Conservation (phyloP, 2,329 filamentous ascomycete genomes). For the Neofusicoccum cordaticola region DNA sequence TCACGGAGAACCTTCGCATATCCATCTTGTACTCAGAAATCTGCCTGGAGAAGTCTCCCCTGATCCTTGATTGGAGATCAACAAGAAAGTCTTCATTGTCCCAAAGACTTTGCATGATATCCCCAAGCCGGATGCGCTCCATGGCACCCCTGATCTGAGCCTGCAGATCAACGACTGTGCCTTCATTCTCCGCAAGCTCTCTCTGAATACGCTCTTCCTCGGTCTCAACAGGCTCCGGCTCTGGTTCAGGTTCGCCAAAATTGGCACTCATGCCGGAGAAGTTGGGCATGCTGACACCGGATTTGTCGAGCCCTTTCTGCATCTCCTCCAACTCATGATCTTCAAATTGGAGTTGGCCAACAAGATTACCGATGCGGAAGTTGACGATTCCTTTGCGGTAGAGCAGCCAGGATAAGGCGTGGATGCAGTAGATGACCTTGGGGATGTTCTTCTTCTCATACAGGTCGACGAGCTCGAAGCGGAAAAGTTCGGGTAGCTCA, state of each 20-base stretch:
- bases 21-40: conserved; percentile 76
- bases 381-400: conserved; percentile 92
- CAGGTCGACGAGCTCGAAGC: conserved; percentile 93
- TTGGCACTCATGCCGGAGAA: conserved; percentile 97
- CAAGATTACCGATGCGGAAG: conserved; percentile 93
- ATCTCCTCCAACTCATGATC: conserved; percentile 96
- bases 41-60: conserved; percentile 84
- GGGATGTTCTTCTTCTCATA: conserved; percentile 99
- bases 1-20: conserved; percentile 77
- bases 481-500: conserved; percentile 89
- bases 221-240: conserved; percentile 70
- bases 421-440: conserved; percentile 98
- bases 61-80: conserved; percentile 80
- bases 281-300: conserved; percentile 93
- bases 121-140: conserved; percentile 70
- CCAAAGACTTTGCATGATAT: conserved; percentile 87
- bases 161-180: conserved; percentile 73
- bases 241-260: conserved; percentile 79
- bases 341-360: conserved; percentile 95
- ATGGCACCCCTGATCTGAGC: conserved; percentile 81
- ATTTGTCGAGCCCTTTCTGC: conserved; percentile 94
- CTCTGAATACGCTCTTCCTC: conserved; percentile 85
- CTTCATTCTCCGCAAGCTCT: conserved; percentile 75
- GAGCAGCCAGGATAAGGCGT: conserved; percentile 94
- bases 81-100: conserved; percentile 74